Conservation (phyloP, 352 stramenopile species). For the Aphanomyces cochlioides region DNA sequence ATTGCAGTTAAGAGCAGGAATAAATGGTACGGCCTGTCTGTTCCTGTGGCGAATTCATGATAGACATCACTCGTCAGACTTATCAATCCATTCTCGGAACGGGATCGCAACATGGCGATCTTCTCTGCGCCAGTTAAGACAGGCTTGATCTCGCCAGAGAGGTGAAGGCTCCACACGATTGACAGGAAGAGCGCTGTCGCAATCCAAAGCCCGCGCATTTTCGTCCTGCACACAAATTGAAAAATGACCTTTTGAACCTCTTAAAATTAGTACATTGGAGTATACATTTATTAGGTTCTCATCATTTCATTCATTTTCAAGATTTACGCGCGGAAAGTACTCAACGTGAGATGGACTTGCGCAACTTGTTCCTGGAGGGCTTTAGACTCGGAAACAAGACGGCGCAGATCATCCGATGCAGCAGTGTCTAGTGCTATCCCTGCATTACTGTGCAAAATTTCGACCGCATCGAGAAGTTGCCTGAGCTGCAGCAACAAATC, state of each 20-base stretch:
- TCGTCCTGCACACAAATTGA: neutral
- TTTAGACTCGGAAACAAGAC: neutral
- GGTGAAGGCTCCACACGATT: too few species aligned
- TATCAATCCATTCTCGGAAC: conserved; percentile 31
- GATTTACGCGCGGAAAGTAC: neutral
- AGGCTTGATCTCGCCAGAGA: too few species aligned
- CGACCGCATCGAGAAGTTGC: conserved; percentile 21
- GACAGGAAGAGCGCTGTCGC: neutral
- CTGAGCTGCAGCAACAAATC: conserved; percentile 15
- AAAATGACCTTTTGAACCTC: too few species aligned
- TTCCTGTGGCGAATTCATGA: conserved; percentile 49
- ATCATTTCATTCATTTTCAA: conserved; percentile 5
- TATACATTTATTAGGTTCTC: too few species aligned
- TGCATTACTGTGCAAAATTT: conserved; percentile 21
- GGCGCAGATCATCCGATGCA: neutral
- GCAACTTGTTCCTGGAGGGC: neutral
- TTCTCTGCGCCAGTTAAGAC: neutral
- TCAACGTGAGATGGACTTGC: neutral
- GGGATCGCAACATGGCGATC: conserved; percentile 38
- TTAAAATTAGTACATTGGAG: too few species aligned
- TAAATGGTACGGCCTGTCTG: conserved; percentile 76
- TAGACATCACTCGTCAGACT: conserved; percentile 44
- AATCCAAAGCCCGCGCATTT: neutral
- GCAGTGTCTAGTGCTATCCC: conserved; percentile 11
- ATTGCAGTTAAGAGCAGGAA: conserved; percentile 75